Conservation (phyloP, 148 eudicot species). For the Dianthus caryophyllus region DNA sequence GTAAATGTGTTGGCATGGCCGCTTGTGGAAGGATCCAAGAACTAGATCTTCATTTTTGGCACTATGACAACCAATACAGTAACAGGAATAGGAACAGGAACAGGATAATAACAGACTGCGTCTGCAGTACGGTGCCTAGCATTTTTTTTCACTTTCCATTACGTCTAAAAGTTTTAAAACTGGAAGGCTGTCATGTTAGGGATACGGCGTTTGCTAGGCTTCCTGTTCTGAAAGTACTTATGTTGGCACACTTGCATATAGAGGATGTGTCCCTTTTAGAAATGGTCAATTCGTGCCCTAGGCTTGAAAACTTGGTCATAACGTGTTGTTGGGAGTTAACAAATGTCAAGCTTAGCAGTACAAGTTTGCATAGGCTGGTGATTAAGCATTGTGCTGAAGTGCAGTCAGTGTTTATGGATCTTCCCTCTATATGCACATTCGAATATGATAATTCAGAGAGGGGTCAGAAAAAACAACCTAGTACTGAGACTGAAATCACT, state of each 20-base stretch:
- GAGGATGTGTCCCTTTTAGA: background rate
- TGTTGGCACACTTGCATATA: background rate
- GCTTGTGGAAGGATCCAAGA: constrained; percentile 8
- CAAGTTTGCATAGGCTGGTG: background rate
- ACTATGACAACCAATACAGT: too few relatives aligned
- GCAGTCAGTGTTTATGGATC: constrained; percentile 5
- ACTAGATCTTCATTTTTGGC: constrained; percentile 6
- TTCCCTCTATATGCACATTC: constrained; percentile 7
- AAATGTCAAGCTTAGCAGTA: background rate
- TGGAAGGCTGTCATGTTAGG: constrained; percentile 6
- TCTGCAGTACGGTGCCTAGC: background rate
- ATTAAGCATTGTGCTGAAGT: background rate
- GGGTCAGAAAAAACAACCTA: background rate
- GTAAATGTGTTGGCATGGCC: constrained; percentile 4
- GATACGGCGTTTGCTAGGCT: background rate
- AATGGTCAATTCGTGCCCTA: constrained; percentile 1
- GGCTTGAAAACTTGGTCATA: constrained; percentile 1
- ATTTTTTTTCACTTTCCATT: background rate
- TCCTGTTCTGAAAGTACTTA: constrained; percentile 7
- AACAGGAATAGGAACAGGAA: too few relatives aligned
- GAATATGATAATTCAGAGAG: background rate
- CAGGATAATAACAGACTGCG: too few relatives aligned
- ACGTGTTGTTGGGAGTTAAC: constrained; percentile 2
- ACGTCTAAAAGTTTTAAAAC: constrained; percentile 1
- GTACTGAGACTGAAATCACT: background rate